A percentile compares a stretch with the other conserved stretches of the same genome.
These are phyloP conservation scores for Magnolia kwangsiensis DNA, from an alignment of 164 flowering plant species.

Conservation along the genomic window DNA sequence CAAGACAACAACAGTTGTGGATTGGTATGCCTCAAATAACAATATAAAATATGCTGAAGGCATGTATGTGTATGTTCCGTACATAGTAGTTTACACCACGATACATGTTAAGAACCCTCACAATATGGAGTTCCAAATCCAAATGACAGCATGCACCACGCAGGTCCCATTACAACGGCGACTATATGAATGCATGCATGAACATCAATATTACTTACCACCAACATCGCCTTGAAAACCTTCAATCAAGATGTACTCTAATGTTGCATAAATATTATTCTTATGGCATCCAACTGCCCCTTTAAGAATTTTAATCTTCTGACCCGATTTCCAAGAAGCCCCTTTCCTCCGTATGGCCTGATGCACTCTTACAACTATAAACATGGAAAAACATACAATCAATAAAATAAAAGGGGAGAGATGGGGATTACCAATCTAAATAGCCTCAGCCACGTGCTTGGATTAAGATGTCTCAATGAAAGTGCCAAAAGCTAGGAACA, in stretches of 20 bases:
- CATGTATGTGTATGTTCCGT: not conserved
- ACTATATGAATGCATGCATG: not conserved
- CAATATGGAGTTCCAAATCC: too few species aligned
- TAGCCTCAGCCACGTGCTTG: too few species aligned
- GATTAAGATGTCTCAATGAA: too few species aligned
- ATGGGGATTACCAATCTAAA: not conserved
- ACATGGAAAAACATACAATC: not conserved
- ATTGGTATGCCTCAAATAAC: not conserved
- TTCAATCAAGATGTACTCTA: constrained; percentile 71
- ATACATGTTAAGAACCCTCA: not conserved
- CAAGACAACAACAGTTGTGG: not conserved
- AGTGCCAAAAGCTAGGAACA: not conserved
- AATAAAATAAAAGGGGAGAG: not conserved
- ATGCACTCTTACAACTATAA: constrained; percentile 66
- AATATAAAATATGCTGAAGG: not conserved
- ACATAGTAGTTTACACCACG: not conserved
- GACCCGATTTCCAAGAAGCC: constrained; percentile 53
- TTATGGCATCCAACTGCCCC: constrained; percentile 56
- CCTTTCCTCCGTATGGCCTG: constrained; percentile 47
- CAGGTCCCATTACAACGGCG: not conserved
- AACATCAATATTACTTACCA: constrained; percentile 41
- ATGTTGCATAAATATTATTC: constrained; percentile 55
- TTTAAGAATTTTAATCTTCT: constrained; percentile 55
- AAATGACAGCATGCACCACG: not conserved
- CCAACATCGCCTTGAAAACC: constrained; percentile 70